Base-by-base conservation (phyloP, 176 grass and related monocot species). In the Rhynchospora pubera region DNA sequence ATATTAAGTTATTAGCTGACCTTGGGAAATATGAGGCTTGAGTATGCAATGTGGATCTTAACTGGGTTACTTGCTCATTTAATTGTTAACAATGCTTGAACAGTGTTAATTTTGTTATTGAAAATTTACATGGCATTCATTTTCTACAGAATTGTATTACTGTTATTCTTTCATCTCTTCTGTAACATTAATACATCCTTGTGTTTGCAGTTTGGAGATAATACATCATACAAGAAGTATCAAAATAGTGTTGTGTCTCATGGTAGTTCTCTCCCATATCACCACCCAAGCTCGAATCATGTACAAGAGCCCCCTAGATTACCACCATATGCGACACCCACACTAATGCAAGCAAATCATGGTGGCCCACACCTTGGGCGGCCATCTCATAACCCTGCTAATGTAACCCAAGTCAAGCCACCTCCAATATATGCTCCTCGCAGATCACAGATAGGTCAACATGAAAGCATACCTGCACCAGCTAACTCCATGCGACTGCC, bases 131-230 rank as follows among this genome's bases (percentile, higher is more conserved):
- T 32, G 9, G 53, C 28, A 16, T 61, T 5, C 45, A 43, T 43
- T 57, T 86, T 46, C 62, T n/a, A 18, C 13, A 65, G 52, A 46
- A 83, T 9, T 79, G 78, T 7, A 61, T 18, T n/a, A 57, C 43
- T 26, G 23, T 13, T 77, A 82, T 32, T 30, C 47, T 84, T 89
- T 82, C 34, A 81, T 81, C 74, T 62, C 57, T 80, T 85, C 32
- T 21, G 46, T 14, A 5, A 64, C 70, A 23, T 22, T 18, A 45
- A 69, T 68, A 21, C 23, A 61, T 75, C 10, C 11, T 23, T 23
- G 68, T 23, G 71, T 46, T 65, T 87, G 65, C 87, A 99, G 97
- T 84, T 83, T 84, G 84, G 63, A 80, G 86, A 93, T 64, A 68
- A 68, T 50, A 51, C 59, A 56, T 82, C 62, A 77, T 78, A 69